Evolutionary conservation across 2,329 filamentous ascomycete genomes (phyloP), one percentile per base, ranked within the genome.

Genomic region (Purpureocillium lavendulum): DNA sequence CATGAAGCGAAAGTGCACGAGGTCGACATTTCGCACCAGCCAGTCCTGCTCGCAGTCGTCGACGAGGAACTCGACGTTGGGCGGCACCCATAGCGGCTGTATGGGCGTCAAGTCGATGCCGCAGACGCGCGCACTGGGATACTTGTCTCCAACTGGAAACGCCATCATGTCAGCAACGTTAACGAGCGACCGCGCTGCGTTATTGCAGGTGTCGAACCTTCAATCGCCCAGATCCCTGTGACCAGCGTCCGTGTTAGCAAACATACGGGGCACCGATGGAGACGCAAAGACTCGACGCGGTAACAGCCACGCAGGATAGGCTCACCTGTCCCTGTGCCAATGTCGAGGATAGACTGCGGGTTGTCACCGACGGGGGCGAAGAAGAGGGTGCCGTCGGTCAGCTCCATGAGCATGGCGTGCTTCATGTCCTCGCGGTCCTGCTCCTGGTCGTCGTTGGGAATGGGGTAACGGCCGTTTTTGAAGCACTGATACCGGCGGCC

Each of bases 51-150:
- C 56, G 24, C 53, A 51, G 41, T 62, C 57, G 35, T 62, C 60
- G 21, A 62, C 55, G 29, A 63, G 32, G 40, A 66, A 66, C 26
- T 55, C 51, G 13, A 65, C 62, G 33, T 66, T 66, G 0, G 61
- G 56, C 3, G 63, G 62, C 4, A 64, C 59, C 61, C 59, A 64
- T 17, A 53, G 36, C 2, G 64, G 61, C 42, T 67, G 63, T 11
- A 62, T 64, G 0, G 63, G 62, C 8, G 54, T 59, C n/a, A 66
- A 41, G 39, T 66, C 64, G 28, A 64, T 48, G 8, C 64, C 64
- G 6, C 55, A 49, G 8, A 67, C 56, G 32, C 58, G 53, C 16
- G 62, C 58, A 38, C 53, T 55, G 2, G 61, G 60, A 38, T 54
- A 65, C 8, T 49, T 42, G 32, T 64, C 40, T 9, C 8, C 35